A percentile compares a stretch with the other conserved stretches of the same genome.
phyloP scores from a whole-genome alignment of 2,329 filamentous ascomycete species.

The Colletotrichum scovillei region DNA sequence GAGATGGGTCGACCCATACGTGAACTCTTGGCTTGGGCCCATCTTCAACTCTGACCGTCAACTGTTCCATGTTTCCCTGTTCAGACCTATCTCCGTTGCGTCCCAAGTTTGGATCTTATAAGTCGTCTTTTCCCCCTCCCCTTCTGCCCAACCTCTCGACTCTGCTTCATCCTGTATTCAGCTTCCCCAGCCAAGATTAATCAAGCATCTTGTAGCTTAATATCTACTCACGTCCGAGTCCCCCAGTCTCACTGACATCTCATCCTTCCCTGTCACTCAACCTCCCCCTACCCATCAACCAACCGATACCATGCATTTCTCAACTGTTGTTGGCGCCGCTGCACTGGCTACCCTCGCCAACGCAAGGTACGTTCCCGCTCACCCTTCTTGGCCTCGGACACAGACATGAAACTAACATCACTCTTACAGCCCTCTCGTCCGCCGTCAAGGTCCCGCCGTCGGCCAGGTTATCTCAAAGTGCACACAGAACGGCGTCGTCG shows the following conservation, averaged over 20 bases:
- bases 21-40: conserved; percentile 26
- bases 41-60: conserved; percentile 10
- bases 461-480: conserved; percentile 40
- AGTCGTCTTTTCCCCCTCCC: conserved; percentile 1
- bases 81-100: conserved; percentile 7
- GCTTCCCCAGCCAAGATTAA: neutral
- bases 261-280: neutral
- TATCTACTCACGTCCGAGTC: neutral
- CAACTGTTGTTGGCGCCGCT: conserved; percentile 17
- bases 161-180: neutral
- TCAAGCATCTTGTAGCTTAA: conserved; percentile 1
- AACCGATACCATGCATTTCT: conserved; percentile 11
- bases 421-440: conserved; percentile 14
- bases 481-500: conserved; percentile 49
- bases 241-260: neutral
- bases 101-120: conserved; percentile 29
- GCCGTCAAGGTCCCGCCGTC: conserved; percentile 12
- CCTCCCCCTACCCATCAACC: neutral
- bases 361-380: conserved; percentile 18
- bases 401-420: conserved; percentile 17
- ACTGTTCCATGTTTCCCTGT: conserved; percentile 9
- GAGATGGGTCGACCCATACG: conserved; percentile 7
- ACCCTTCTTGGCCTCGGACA: neutral
- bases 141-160: conserved; percentile 1
- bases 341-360: conserved; percentile 16